Evolutionary conservation across 225 moss, liverwort and hornwort species (phyloP), one percentile per base, ranked within the genome.

Genomic region (Rhytidiadelphus loreus): DNA sequence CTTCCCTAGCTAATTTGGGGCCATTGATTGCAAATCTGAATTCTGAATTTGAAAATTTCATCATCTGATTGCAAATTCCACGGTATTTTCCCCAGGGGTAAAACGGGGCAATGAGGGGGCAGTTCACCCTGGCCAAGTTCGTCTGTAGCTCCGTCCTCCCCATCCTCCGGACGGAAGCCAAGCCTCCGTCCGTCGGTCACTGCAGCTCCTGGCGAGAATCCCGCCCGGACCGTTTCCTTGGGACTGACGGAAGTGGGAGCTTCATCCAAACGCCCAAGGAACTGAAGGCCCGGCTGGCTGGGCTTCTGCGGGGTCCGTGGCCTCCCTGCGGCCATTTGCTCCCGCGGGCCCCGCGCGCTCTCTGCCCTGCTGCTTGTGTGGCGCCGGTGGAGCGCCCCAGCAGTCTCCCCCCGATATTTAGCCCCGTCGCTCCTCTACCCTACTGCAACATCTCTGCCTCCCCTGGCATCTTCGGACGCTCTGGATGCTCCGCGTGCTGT

Each of bases 291-390:
- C n/a, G 50, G 50, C 21, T 64, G 63, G 17, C 17, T 64, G 69
- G 68, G 7, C 69, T 70, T 39, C 79, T 79, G 79, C 79, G 57
- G 79, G 39, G 79, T 39, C 80, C 80, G 89, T 91, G 91, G 89
- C 91, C 73, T 39, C 60, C 60, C 81, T 11, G 57, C 68, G 74
- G 87, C 91, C 91, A 79, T 56, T 18, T 84, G 75, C 84, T 86
- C 72, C 12, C 64, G 23, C 33, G 61, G 62, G 81, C 32, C 85
- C 83, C 33, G 37, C 46, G 77, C 50, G 28, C 48, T 18, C 25
- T 26, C 26, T 17, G 39, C 59, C 75, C 19, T 11, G 57, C 85
- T 66, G 87, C 80, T 83, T 91, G 87, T 91, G 91, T 91, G 91
- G 91, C 87, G 85, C 68, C 55, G 62, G 57, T 77, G 39, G 52